Evolutionary conservation across 1,139 yeast species (phyloP), one percentile per base, ranked within the genome.

Genomic region (Zygoascus sp.): DNA sequence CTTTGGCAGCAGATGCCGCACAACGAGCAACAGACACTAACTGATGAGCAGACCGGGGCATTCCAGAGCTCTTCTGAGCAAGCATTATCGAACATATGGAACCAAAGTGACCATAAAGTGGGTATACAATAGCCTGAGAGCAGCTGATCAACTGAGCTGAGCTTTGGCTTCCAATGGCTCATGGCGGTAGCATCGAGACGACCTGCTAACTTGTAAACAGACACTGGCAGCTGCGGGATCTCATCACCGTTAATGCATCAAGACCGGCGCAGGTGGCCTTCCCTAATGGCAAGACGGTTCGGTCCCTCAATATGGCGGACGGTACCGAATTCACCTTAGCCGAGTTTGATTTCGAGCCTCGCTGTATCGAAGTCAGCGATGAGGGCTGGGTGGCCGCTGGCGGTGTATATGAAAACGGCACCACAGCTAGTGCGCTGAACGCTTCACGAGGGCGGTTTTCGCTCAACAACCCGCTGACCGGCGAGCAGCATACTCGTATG

Each of bases 141-240:
- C 30, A 22, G n/a, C 16, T 19, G 28, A 30, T 25, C n/a, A n/a
- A n/a, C n/a, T n/a, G n/a, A n/a, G n/a, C n/a, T n/a, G n/a, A n/a
- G n/a, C n/a, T 27, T 25, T 36, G 32, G 17, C 2, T 32, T 9
- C 15, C 19, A 6, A 13, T 11, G 30, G 4, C 19, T n/a, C 13
- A 11, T 11, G 6, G 15, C 9, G 17, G 11, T 27, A 7, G 30
- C 40, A n/a, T n/a, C n/a, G n/a, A n/a, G n/a, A n/a, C n/a, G n/a
- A n/a, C n/a, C n/a, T 3, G 28, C 28, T 25, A 25, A 25, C 28
- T n/a, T n/a, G n/a, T 25, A 25, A 10, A 13, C 4, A 56, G 59
- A 47, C 97, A 89, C 68, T 89, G 96, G 96, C 97, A 89, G 63
- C 70, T 89, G 37, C 73, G 95, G 42, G 95, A 89, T 60, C 73